phyloP scores from a whole-genome alignment of 2,329 filamentous ascomycete species.

The Beauveria australis region DNA sequence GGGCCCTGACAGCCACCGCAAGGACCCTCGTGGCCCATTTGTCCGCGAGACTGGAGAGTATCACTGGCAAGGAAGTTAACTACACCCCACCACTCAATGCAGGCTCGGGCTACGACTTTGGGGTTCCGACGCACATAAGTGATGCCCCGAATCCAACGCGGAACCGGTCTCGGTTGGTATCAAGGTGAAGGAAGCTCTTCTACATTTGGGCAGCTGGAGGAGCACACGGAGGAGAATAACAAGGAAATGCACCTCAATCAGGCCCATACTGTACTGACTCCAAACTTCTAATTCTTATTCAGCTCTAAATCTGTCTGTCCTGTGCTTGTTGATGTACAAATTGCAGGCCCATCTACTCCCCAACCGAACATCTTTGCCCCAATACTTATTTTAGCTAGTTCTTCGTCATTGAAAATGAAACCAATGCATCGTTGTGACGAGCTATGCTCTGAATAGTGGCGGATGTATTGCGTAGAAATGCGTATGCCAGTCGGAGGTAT shows the following conservation, averaged over 20 bases:
- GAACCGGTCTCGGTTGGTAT: background rate
- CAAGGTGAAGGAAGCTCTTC: background rate
- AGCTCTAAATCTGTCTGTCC: background rate
- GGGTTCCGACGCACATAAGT: background rate
- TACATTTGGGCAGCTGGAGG: background rate
- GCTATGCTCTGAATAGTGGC: no score
- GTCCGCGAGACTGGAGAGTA: background rate
- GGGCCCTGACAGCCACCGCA: background rate
- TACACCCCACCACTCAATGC: no score
- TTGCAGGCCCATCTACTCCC: no score
- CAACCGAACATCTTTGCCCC: no score
- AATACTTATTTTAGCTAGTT: no score
- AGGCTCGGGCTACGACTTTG: background rate
- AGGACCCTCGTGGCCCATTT: slow-evolving; percentile 2
- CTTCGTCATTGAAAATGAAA: no score
- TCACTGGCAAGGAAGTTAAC: background rate
- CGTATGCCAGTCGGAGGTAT: no score
- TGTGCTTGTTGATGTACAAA: no score
- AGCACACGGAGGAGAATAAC: background rate
- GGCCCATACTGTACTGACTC: background rate
- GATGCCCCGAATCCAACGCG: background rate
- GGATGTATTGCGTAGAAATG: no score
- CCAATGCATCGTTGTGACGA: no score
- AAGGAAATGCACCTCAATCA: background rate
- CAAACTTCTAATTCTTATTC: background rate